Evolutionary conservation across 345 rosid species (phyloP).

Genomic region (Theobroma cacao): DNA sequence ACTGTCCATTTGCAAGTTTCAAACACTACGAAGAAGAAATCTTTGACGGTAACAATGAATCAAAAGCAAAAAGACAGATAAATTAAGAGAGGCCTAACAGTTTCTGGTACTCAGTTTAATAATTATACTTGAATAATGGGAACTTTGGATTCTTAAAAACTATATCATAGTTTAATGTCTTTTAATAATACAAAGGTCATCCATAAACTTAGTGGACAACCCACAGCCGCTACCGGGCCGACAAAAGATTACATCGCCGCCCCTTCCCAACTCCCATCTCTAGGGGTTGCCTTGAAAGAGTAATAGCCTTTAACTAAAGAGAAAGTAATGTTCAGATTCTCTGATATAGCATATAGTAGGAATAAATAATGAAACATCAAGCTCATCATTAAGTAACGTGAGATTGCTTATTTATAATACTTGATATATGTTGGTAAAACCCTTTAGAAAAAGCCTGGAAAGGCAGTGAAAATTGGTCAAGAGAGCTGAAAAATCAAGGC

Average conservation of each 20-base stretch:
- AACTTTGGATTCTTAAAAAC: not conserved
- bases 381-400: no score
- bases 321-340: no score
- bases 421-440: no score
- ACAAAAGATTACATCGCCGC: not conserved
- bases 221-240: conserved; percentile 46
- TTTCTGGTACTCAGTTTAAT: not conserved
- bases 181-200: not conserved
- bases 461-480: no score
- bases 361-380: no score
- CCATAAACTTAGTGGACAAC: conserved; percentile 38
- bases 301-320: no score
- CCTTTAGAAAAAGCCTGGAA: no score
- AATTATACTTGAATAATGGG: not conserved
- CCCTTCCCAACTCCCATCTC: no score
- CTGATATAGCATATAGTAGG: no score
- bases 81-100: not conserved
- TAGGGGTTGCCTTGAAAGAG: no score
- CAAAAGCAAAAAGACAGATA: not conserved
- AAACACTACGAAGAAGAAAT: not conserved
- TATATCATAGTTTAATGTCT: not conserved
- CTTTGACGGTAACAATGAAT: not conserved
- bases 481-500: no score
- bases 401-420: no score
- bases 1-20: not conserved